Evolutionary conservation across 2,329 filamentous ascomycete species (phyloP), one percentile per base, ranked within the genome.

Genomic region (Monilinia fructicola): DNA sequence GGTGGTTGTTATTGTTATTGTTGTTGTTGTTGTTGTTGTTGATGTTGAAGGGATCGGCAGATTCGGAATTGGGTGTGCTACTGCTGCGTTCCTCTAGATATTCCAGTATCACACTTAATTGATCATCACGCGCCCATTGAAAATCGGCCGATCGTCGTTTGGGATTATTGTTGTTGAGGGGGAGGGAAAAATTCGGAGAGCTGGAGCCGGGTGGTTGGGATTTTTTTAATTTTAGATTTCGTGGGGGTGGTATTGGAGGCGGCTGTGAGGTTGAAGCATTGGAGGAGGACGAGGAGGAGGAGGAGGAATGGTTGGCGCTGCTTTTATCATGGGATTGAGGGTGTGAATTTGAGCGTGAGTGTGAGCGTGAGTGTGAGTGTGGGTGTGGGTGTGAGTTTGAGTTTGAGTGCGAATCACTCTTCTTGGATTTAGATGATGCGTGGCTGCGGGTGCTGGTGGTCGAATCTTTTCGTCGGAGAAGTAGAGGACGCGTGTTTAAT

Each of bases 101-200:
- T 65, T 73, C 72, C 9, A 72, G 53, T 14, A 74, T 73, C 9
- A 69, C 69, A 38, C 69, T 73, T 26, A 74, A 67, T 67, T 72
- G 71, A 67, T 73, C 71, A 35, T 71, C 66, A 62, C 73, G 54
- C 26, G 71, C 71, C 71, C 70, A 73, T 53, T 69, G 52, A 53
- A 69, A 70, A 23, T 69, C 56, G 16, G 67, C 55, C 1, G 63
- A 67, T 59, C 16, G 31, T 18, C 55, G 26, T 65, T 35, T 28
- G 5, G 63, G 54, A 42, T 65, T 50, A n/a, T 59, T 59, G 28
- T 65, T 65, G 31, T 59, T 65, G 31, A 48, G 44, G 9, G 54
- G 63, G 6, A 58, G 38, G 21, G 56, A 59, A 23, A 59, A 59
- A n/a, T 48, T 59, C 40, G 56, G 42, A 9, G 55, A 46, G 26